A percentile compares a stretch with the other conserved stretches of the same genome.
Conservation (phyloP, 768 basidiomycete species). For the Mycena alexandri region DNA sequence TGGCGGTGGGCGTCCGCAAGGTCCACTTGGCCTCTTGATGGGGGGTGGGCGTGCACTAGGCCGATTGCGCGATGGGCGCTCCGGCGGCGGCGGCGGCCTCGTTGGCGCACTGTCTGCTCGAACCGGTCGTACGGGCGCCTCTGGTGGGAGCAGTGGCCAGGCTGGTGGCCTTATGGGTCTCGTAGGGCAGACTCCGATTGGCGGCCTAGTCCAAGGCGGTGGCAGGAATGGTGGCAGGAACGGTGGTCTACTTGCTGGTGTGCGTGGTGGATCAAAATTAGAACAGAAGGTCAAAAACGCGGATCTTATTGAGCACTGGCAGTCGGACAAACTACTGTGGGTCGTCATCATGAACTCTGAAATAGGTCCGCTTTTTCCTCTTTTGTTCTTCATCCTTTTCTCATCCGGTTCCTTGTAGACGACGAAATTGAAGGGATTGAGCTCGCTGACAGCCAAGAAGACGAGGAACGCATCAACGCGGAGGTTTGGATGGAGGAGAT, state of each 20-base stretch:
- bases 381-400: background rate
- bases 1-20: too few relatives aligned
- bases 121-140: background rate
- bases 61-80: background rate
- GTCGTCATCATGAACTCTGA: constrained; percentile 42
- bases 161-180: constrained; percentile 4
- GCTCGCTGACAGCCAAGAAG: constrained; percentile 35
- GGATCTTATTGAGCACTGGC: constrained; percentile 40
- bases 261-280: constrained; percentile 5
- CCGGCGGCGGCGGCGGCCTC: background rate
- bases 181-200: constrained; percentile 8
- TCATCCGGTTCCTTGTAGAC: constrained; percentile 25
- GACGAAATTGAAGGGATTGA: constrained; percentile 40
- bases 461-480: constrained; percentile 27
- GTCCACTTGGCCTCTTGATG: too few relatives aligned
- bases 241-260: background rate
- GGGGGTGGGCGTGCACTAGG: too few relatives aligned
- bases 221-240: background rate
- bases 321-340: constrained; percentile 39
- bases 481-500: constrained; percentile 30
- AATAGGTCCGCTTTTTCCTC: constrained; percentile 28
- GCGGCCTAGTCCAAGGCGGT: background rate
- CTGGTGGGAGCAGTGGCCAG: background rate
- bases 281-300: constrained; percentile 37
- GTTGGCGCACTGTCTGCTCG: background rate